Evolutionary conservation across 2,329 filamentous ascomycete genomes (phyloP), one percentile per base, ranked within the genome.

Genomic region (Xylariales sp.): DNA sequence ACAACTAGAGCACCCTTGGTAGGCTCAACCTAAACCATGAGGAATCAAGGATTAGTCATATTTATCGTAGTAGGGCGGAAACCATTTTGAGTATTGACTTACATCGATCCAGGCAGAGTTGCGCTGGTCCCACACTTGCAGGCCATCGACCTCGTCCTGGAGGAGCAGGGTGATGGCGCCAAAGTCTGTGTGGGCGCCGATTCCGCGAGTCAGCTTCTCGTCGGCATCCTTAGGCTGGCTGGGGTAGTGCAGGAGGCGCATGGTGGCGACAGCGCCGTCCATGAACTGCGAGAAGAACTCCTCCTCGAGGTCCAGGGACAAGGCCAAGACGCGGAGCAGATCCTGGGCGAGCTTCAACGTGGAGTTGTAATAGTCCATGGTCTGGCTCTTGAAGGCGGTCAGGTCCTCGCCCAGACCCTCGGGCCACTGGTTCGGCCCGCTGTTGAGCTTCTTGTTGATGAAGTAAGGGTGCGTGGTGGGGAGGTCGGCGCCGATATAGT

Each of bases 41-140:
- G 2, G 8, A 0, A 5, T n/a, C 45, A 2, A 47, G 37, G 13
- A 37, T 14, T 13, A 5, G 8, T 20, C 15, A 16, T 15, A n/a
- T n/a, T n/a, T n/a, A n/a, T n/a, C n/a, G n/a, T n/a, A n/a, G n/a
- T n/a, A n/a, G n/a, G n/a, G n/a, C n/a, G n/a, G n/a, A n/a, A n/a
- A n/a, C n/a, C n/a, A n/a, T n/a, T n/a, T n/a, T n/a, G n/a, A n/a
- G n/a, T n/a, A n/a, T n/a, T n/a, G n/a, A 44, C 50, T 50, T 38
- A 61, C 58, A 41, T 60, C 57, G 29, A 61, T 60, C 71, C 51
- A 56, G 11, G 41, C 35, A 24, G 44, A n/a, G 3, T 21, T 38
- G 1, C 28, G 17, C 20, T 45, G 38, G 17, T 45, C 20, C 45
- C 44, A 50, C 3, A 56, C 47, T 32, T 55, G 51, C 6, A 56